A percentile compares a stretch with the other conserved stretches of the same genome.
phyloP scores from a whole-genome alignment of 1,139 yeast species.

The Kurtzmaniella natalensis region DNA sequence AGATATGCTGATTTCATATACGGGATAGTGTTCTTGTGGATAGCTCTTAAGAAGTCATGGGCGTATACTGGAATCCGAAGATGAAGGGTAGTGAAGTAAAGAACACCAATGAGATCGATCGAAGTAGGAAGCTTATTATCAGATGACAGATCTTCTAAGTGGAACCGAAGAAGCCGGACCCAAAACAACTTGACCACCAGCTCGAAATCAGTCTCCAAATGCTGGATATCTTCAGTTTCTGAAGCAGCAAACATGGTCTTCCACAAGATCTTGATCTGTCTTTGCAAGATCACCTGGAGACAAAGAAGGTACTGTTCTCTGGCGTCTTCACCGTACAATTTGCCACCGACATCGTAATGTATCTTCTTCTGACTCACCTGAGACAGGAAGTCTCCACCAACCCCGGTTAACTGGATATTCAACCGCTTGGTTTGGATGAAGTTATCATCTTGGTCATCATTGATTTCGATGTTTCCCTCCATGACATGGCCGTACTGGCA shows the following conservation, averaged over 20 bases:
- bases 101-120: constrained; percentile 29
- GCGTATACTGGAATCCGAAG: constrained; percentile 36
- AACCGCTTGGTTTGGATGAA: constrained; percentile 47
- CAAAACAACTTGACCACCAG: constrained; percentile 48
- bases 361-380: constrained; percentile 14
- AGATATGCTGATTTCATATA: constrained; percentile 29
- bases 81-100: constrained; percentile 35
- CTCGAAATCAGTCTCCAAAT: constrained; percentile 23
- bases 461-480: constrained; percentile 74
- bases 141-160: neutral
- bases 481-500: constrained; percentile 90
- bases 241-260: constrained; percentile 26
- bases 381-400: constrained; percentile 16
- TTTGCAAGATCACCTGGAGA: constrained; percentile 51
- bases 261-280: constrained; percentile 32
- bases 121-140: constrained; percentile 13
- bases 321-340: constrained; percentile 53
- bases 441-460: constrained; percentile 66
- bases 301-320: constrained; percentile 42
- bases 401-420: constrained; percentile 28
- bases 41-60: constrained; percentile 27
- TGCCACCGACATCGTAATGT: constrained; percentile 9
- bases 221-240: constrained; percentile 7
- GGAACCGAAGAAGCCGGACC: constrained; percentile 31
- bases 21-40: constrained; percentile 34